Conservation (phyloP, 495 filamentous ascomycete genomes). For the Talaromyces ruber region DNA sequence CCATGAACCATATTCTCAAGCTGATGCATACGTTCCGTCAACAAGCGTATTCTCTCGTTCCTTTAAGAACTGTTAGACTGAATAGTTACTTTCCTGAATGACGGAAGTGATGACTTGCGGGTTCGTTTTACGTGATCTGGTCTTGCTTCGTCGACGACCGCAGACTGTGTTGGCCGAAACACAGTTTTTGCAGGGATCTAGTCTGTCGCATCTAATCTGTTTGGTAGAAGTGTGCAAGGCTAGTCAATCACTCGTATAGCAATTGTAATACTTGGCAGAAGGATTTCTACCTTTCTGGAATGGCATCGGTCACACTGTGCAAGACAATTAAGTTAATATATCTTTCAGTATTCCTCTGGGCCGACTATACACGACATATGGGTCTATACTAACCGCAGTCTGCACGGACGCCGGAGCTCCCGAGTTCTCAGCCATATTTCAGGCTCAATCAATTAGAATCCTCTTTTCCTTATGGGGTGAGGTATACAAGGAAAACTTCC, state of each 20-base stretch:
- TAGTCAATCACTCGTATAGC: background rate
- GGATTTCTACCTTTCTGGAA: background rate
- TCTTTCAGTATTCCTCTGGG: background rate
- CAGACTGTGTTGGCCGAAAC: background rate
- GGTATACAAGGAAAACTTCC: background rate
- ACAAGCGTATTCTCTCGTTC: background rate
- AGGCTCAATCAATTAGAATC: background rate
- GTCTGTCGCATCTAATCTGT: slow-evolving; percentile 1
- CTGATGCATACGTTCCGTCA: background rate
- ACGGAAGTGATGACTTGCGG: background rate
- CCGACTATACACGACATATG: background rate
- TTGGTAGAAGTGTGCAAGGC: background rate
- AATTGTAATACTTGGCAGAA: background rate
- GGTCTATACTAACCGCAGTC: background rate
- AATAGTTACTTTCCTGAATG: background rate
- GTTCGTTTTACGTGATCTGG: background rate
- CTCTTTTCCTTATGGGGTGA: background rate
- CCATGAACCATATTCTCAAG: background rate
- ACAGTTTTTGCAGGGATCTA: slow-evolving; percentile 3
- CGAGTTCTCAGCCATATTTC: background rate
- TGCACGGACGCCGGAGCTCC: background rate
- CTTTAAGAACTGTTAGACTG: background rate
- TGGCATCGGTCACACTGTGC: background rate
- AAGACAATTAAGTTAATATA: background rate
- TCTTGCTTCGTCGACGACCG: background rate